Conservation (phyloP, 1,139 yeast species). For the Pichiaceae sp. region DNA sequence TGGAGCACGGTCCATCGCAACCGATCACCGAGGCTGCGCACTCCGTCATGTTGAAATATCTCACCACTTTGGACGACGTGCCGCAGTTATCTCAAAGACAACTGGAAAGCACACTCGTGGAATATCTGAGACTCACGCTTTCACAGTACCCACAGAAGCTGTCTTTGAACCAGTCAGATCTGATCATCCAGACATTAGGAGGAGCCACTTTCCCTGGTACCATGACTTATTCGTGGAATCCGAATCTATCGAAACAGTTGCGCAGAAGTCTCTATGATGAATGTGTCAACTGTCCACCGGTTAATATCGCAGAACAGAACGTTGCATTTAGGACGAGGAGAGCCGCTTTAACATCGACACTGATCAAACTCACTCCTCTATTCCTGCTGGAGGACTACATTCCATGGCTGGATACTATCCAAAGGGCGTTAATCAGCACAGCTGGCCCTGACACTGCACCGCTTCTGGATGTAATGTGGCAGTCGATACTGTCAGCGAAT, state of each 20-base stretch:
- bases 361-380: conserved; percentile 49
- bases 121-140: conserved; percentile 25
- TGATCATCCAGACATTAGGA: conserved; percentile 54
- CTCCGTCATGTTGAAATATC: conserved; percentile 51
- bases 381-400: conserved; percentile 36
- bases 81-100: conserved; percentile 13
- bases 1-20: conserved; percentile 20
- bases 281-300: not conserved
- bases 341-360: conserved; percentile 40
- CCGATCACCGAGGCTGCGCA: conserved; percentile 58
- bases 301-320: not conserved
- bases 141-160: conserved; percentile 51
- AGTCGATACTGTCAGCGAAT: conserved; percentile 30
- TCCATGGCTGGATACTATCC: conserved; percentile 41
- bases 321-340: not conserved
- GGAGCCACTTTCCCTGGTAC: conserved; percentile 21
- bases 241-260: not conserved
- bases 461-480: conserved; percentile 30
- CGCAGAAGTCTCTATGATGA: not conserved
- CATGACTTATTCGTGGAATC: conserved; percentile 24
- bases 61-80: conserved; percentile 16
- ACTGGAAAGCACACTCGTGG: conserved; percentile 5
- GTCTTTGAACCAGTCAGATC: conserved; percentile 47
- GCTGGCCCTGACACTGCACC: conserved; percentile 24
- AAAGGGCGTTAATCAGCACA: conserved; percentile 28